Conservation (phyloP, 1,284 basidiomycete genomes). For the Ceratobasidium sp. region DNA sequence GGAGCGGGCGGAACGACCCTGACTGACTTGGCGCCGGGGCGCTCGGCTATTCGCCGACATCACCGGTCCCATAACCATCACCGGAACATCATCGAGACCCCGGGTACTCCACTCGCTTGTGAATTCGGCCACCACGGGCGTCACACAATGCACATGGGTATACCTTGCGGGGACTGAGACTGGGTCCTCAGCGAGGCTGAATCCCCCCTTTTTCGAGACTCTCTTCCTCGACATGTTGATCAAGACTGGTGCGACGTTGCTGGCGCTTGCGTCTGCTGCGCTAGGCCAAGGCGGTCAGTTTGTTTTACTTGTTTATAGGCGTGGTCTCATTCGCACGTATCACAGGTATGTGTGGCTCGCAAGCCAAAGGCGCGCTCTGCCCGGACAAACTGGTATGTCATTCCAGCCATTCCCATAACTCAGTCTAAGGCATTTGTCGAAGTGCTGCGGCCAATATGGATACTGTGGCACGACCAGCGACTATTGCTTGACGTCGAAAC, state of each 20-base stretch:
- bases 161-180: not conserved
- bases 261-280: not conserved
- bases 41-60: conserved; percentile 17
- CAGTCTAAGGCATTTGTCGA: not conserved
- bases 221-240: not conserved
- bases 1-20: not conserved
- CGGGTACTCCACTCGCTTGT: not conserved
- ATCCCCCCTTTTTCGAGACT: not conserved
- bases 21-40: not conserved
- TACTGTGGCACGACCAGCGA: conserved; percentile 24
- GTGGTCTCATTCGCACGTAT: not conserved
- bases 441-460: conserved; percentile 21
- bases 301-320: not conserved
- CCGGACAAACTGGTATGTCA: not conserved
- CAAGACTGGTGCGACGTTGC: not conserved
- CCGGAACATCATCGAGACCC: not conserved
- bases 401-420: too few relatives aligned
- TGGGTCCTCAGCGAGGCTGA: too few relatives aligned
- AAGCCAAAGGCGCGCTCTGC: conserved; percentile 31
- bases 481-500: conserved; percentile 19
- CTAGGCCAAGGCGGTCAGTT: not conserved
- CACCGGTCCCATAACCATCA: not conserved
- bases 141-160: not conserved
- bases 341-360: conserved; percentile 7
- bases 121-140: not conserved